These are phyloP conservation scores for Penicillium daleae DNA, from an alignment of 495 filamentous ascomycete species.

Conservation along the genomic window DNA sequence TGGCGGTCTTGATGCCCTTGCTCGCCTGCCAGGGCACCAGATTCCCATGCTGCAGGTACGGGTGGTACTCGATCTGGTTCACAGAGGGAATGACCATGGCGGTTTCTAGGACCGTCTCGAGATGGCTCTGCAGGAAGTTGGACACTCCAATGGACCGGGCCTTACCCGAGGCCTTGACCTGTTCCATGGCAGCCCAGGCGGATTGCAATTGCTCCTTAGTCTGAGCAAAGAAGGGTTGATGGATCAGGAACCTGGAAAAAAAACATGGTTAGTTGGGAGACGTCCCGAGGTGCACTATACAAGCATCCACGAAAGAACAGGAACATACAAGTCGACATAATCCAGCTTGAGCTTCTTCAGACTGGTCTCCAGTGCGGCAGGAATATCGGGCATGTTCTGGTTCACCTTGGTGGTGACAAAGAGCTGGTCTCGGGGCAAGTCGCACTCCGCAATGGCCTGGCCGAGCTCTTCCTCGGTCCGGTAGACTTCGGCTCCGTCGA, in stretches of 20 bases:
- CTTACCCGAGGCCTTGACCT: constrained; percentile 66
- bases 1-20: constrained; percentile 68
- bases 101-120: constrained; percentile 69
- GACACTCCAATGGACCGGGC: constrained; percentile 82
- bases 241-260: constrained; percentile 70
- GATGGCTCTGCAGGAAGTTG: constrained; percentile 71
- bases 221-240: constrained; percentile 71
- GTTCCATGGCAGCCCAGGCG: constrained; percentile 79
- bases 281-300: background rate
- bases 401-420: constrained; percentile 79
- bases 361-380: constrained; percentile 67
- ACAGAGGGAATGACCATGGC: constrained; percentile 67
- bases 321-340: constrained; percentile 73
- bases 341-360: constrained; percentile 74
- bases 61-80: constrained; percentile 91
- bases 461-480: constrained; percentile 80
- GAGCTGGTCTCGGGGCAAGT: constrained; percentile 66
- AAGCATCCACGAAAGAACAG: background rate
- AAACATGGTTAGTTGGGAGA: background rate
- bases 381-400: constrained; percentile 61
- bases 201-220: constrained; percentile 64
- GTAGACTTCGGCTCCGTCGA: constrained; percentile 85
- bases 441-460: constrained; percentile 68
- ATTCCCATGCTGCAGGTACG: constrained; percentile 78
- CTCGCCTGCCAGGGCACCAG: constrained; percentile 67